Base-by-base conservation (phyloP, 768 basidiomycete genomes). In the Mycena belliarum region DNA sequence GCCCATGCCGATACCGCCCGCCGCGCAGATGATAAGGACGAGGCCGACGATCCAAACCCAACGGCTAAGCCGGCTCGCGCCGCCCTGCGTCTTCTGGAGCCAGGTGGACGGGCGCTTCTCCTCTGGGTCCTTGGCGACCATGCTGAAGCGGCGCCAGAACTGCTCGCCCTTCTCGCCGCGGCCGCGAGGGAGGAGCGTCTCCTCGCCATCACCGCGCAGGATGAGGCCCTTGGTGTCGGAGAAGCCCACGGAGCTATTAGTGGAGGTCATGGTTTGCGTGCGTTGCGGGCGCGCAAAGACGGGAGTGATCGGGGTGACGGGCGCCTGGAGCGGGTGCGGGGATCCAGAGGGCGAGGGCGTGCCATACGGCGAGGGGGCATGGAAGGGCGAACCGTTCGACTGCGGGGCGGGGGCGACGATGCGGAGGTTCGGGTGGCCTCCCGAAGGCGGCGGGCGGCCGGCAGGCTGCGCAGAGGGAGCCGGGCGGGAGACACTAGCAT, bases 141-240 rank as follows among this genome's bases (percentile, higher is more conserved):
- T 91, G 59, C 87, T 89, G 72, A 93, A 93, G 37, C 91, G 79
- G 58, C 88, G 78, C 91, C 91, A 93, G 73, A 93, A 93, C 65
- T 92, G 88, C 65, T 93, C 90, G 0, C 89, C 89, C 47, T 79
- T 83, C 68, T 89, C 84, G 3, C 89, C 88, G 43, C 88, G 80
- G 42, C 52, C 48, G 38, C 76, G 76, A 2, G 89, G 86, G 9
- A 92, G 69, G 3, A 89, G 67, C 2, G 84, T 82, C 40, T 86
- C 88, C 69, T 93, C 91, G 1, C 76, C 76, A 48, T 85, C 78
- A 6, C 88, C 83, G 16, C 90, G 82, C 67, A 92, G 79, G 66
- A 91, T 90, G 18, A 79, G 75, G 53, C 75, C 71, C 18, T 75
- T 51, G 40, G 40, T 41, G 40, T 70, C 69, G 16, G 72, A 75